phyloP scores from a whole-genome alignment of 768 basidiomycete genomes.

The Lentinus brumalis region DNA sequence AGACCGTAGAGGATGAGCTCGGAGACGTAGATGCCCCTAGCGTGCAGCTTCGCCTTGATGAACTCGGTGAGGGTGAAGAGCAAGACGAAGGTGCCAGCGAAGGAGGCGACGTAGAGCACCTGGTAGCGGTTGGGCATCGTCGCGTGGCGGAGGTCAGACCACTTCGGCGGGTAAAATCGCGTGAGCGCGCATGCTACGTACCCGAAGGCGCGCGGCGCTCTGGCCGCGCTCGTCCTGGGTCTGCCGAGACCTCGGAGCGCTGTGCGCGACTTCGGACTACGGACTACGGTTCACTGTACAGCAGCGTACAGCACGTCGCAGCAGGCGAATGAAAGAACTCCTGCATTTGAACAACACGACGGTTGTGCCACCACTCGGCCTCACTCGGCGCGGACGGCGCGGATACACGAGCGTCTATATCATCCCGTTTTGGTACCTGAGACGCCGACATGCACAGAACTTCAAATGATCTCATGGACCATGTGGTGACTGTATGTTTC shows the following conservation, averaged over 20 bases:
- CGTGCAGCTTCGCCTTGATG: conserved; percentile 45
- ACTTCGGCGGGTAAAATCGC: conserved; percentile 1
- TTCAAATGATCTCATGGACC: too few relatives aligned
- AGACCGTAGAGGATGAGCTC: conserved; percentile 67
- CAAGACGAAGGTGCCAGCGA: conserved; percentile 45
- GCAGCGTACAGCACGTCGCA: too few relatives aligned
- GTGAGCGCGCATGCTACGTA: background rate
- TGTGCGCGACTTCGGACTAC: background rate
- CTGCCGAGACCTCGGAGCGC: background rate
- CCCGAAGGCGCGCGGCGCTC: background rate
- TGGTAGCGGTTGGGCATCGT: conserved; percentile 61
- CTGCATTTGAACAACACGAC: too few relatives aligned
- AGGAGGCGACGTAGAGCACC: conserved; percentile 54
- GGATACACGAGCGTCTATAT: too few relatives aligned
- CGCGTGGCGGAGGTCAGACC: conserved; percentile 2
- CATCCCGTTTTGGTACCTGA: too few relatives aligned
- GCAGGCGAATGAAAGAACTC: too few relatives aligned
- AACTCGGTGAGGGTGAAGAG: conserved; percentile 50
- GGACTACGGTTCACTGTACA: background rate
- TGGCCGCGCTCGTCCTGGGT: background rate
- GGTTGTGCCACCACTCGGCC: too few relatives aligned
- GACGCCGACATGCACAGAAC: too few relatives aligned
- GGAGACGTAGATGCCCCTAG: conserved; percentile 58
- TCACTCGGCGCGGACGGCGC: too few relatives aligned
- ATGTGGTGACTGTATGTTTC: too few relatives aligned